Evolutionary conservation across 345 rosid genomes (phyloP).

Genomic region (Theobroma cacao): DNA sequence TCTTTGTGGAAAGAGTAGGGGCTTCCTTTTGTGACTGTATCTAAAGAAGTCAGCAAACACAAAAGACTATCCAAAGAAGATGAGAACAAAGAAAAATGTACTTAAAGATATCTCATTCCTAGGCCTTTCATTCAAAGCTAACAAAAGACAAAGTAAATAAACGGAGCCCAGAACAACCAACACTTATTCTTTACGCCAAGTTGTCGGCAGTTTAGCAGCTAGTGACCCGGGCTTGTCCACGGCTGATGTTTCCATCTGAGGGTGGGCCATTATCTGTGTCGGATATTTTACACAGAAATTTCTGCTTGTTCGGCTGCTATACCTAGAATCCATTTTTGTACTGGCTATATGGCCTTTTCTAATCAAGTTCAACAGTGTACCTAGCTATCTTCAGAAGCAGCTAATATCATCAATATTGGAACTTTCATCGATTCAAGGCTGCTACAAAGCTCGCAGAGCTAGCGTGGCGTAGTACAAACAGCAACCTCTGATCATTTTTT

Average conservation of each 20-base stretch:
- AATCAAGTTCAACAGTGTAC: neutral
- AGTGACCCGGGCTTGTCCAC: neutral
- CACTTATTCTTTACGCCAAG: neutral
- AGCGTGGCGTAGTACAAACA: neutral
- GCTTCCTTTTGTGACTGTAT: neutral
- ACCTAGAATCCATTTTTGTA: neutral
- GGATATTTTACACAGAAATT: neutral
- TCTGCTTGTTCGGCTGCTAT: neutral
- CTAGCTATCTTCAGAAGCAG: neutral
- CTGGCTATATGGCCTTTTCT: neutral
- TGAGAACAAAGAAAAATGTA: neutral
- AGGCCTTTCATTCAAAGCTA: neutral
- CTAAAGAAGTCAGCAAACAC: too few species aligned
- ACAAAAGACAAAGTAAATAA: neutral
- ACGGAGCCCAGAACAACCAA: neutral
- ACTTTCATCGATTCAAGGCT: neutral
- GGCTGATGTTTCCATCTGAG: neutral
- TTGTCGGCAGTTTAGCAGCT: constrained; percentile 2
- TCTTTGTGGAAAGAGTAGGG: neutral
- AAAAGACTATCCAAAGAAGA: neutral
- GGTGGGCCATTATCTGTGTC: neutral
- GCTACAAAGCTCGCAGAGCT: neutral
- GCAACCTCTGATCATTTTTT: neutral
- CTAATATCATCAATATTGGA: neutral
- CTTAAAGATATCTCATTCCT: neutral